Evolutionary conservation across 208 protist species (phyloP).

Genomic region (Leishmania lainsoni): DNA sequence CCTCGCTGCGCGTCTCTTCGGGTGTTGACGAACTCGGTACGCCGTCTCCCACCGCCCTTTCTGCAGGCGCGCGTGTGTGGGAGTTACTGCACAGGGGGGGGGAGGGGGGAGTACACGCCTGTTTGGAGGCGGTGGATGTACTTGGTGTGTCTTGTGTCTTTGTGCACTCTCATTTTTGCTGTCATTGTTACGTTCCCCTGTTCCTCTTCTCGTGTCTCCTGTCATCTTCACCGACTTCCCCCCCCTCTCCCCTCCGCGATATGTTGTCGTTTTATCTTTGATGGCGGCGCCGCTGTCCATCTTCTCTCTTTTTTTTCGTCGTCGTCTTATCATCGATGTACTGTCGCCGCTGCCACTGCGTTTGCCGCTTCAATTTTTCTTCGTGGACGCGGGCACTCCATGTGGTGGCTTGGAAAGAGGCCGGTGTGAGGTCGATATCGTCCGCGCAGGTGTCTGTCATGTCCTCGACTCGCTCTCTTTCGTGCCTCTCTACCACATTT

Average conservation of each 20-base stretch:
- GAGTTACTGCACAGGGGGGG: too few relatives aligned
- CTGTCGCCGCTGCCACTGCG: not conserved
- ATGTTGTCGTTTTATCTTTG: not conserved
- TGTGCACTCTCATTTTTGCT: not conserved
- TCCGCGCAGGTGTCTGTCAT: not conserved
- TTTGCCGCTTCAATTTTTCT: not conserved
- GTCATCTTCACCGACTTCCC: not conserved
- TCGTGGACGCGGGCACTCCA: not conserved
- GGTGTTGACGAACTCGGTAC: not conserved
- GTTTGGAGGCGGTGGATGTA: too few relatives aligned
- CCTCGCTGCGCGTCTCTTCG: not conserved
- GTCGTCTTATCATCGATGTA: not conserved
- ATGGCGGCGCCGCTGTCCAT: not conserved
- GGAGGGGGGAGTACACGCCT: too few relatives aligned
- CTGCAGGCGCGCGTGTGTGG: not conserved
- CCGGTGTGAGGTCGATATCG: not conserved
- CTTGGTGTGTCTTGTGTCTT: not conserved
- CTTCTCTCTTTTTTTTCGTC: conserved; percentile 5
- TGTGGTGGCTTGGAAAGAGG: not conserved
- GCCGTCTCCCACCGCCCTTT: not conserved
- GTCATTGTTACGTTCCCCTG: not conserved
- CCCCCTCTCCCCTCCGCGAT: not conserved
- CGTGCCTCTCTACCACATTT: too few relatives aligned
- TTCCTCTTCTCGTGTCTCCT: not conserved
- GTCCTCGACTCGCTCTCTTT: too few relatives aligned